Base-by-base conservation (phyloP, 352 stramenopile species). In the Phytophthora tubulina region DNA sequence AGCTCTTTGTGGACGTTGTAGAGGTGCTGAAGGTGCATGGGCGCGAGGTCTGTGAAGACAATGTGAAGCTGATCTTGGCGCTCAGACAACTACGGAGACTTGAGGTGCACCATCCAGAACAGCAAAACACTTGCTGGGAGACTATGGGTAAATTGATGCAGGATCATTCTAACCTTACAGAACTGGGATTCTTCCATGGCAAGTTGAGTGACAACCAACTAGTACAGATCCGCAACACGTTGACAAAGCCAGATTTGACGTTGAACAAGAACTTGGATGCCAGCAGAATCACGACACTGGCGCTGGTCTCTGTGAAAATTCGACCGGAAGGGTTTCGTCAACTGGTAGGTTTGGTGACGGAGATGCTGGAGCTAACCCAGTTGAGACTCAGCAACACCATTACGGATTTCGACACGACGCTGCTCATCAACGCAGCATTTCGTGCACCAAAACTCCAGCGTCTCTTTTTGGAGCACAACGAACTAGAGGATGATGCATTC, bases 401-500 rank as follows among this genome's bases (percentile, higher is more conserved):
- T 44, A 55, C 81, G 6, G 78, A 91, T 61, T 88, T 93, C 14
- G 78, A 91, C 44, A 88, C 85, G 14, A 80, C 75, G 14, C 21
- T 66, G 33, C 79, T 93, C 2, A 49, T 94, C 8, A 74, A 86
- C 35, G 72, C 60, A 39, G 55, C 80, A 35, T 69, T 92, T 35
- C 53, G 52, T 30, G 69, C 70, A 30, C 68, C 75, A 6, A 73
- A 61, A 4, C 70, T 94, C 1, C 52, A 82, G 38, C 64, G 63
- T 0, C 71, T 96, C 9, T 92, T 85, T 8, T 60, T 96, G 33
- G 86, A 94, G 56, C 86, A 96, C 62, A 94, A 93, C 42, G 85
- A 94, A 32, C 70, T 96, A 9, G 82, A 90, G 58, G 86, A 94
- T 65, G 78, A 87, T 39, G 78, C 83, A 21, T 92, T 96, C 38